Evolutionary conservation across 83 land plant species (phyloP), one percentile per base, ranked within the genome.

Genomic region (Larix sibirica): DNA sequence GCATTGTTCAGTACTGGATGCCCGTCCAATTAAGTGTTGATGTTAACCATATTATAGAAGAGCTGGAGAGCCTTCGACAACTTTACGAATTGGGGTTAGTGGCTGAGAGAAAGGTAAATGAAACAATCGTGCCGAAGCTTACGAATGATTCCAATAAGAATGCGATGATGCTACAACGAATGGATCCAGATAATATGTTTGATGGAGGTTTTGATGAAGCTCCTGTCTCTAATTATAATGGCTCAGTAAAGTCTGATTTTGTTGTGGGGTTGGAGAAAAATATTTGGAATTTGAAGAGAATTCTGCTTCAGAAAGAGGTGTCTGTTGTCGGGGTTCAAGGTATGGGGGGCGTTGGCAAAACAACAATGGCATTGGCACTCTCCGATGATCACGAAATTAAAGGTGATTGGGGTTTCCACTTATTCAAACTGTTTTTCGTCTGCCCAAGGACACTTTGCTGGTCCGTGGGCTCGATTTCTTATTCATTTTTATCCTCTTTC

Each of bases 331-430:
- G 75, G 20, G 23, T 40, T 17, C 50, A 71, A 1, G 33, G 75
- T 36, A 71, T 71, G 75, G 75, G 75, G 40, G 75, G 75, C 47
- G 54, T n/a, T 71, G 75, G 75, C 23, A 71, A 71, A 40, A 31
- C 40, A 18, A 33, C 76, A 13, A 6, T 69, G 44, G 40, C 42
- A 28, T 17, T 69, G n/a, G 74, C 74, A 17, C n/a, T 69, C 18
- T 69, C 42, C 28, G 74, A 69, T 16, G 74, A 69, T 69, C 28
- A 20, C 18, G 74, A 69, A 36, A 69, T 69, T 17, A 69, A 69
- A 69, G 74, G 42, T 69, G 40, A 69, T 31, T 69, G 44, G 44
- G n/a, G 31, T 69, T 38, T 36, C 2, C 36, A 33, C 36, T 33
- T 33, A 33, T 33, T 33, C 36, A 33, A 33, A 1, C 36, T 33